Evolutionary conservation across 2,329 filamentous ascomycete genomes (phyloP), one percentile per base, ranked within the genome.

Genomic region (Arthrobotrys musiformis): DNA sequence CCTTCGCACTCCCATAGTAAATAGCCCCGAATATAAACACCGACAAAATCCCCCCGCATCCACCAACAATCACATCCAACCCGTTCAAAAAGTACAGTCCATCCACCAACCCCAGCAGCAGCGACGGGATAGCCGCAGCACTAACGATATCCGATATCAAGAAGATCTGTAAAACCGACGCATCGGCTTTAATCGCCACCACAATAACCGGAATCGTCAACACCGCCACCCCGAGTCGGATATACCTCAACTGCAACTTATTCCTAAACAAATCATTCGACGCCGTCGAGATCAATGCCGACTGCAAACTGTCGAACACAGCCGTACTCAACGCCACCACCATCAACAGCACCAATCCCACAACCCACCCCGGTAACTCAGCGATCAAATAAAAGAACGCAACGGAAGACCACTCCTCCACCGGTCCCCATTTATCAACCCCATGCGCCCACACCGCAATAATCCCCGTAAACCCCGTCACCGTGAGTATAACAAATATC

Each of bases 231-330:
- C 86, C 86, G 17, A 82, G 86, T 54, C 92, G 90, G 80, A 94
- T 91, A 83, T 86, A 88, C 89, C 91, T 92, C 79, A 94, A 88
- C 81, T 90, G 90, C 69, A 95, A 88, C 75, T 88, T 89, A 86
- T 95, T 95, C 81, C 92, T 90, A 87, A 94, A 94, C 13, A 95
- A 84, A 82, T 95, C 92, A 85, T 94, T 94, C 79, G 91, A 93
- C 13, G 90, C 91, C 0, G 91, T 92, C n/a, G 91, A 93, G 6
- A 94, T 90, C 90, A 95, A 93, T 80, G 92, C 91, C 1, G 90
- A 91, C 84, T 94, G 93, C 40, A 94, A 86, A 78, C 88, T 91
- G 85, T 95, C 92, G 79, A 95, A 94, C 0, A 92, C 89, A 0
- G 92, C 90, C 1, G 91, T 93, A 81, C 89, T 92, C 63, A 95